phyloP scores from a whole-genome alignment of 2,329 filamentous ascomycete species.

The Orbilia blumenaviensis region DNA sequence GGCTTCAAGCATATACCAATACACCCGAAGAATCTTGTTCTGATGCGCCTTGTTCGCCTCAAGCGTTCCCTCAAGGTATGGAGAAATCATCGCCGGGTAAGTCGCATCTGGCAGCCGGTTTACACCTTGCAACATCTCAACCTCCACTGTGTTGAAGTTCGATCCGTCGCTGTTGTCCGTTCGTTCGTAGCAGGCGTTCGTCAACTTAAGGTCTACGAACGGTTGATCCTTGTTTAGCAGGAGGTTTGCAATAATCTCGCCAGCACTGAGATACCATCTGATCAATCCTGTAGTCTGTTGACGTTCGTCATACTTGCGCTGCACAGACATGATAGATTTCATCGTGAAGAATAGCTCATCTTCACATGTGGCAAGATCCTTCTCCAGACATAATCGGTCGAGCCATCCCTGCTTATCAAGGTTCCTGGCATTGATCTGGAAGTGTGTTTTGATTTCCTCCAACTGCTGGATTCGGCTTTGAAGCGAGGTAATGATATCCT shows the following conservation, averaged over 20 bases:
- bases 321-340: conserved; percentile 98
- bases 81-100: conserved; percentile 94
- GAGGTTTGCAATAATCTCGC: conserved; percentile 96
- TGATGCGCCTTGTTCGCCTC: conserved; percentile 68
- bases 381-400: conserved; percentile 86
- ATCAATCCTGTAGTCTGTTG: conserved; percentile 80
- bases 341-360: conserved; percentile 99
- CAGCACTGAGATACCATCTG: conserved; percentile 91
- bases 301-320: conserved; percentile 81
- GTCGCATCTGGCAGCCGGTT: conserved; percentile 90
- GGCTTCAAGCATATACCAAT: conserved; percentile 98
- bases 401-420: conserved; percentile 91
- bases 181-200: conserved; percentile 89
- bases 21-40: conserved; percentile 87
- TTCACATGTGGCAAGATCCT: conserved; percentile 86
- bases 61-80: conserved; percentile 72
- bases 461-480: conserved; percentile 93
- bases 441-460: conserved; percentile 94
- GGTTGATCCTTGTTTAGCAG: conserved; percentile 87
- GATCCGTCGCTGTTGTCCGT: conserved; percentile 98
- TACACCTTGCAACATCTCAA: conserved; percentile 85
- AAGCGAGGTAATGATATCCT: conserved; percentile 88
- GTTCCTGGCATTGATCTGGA: conserved; percentile 88
- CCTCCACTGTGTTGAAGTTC: conserved; percentile 89
- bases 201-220: conserved; percentile 89